Conservation (phyloP, 2,329 filamentous ascomycete genomes). For the Ophiocordyceps robertsii region DNA sequence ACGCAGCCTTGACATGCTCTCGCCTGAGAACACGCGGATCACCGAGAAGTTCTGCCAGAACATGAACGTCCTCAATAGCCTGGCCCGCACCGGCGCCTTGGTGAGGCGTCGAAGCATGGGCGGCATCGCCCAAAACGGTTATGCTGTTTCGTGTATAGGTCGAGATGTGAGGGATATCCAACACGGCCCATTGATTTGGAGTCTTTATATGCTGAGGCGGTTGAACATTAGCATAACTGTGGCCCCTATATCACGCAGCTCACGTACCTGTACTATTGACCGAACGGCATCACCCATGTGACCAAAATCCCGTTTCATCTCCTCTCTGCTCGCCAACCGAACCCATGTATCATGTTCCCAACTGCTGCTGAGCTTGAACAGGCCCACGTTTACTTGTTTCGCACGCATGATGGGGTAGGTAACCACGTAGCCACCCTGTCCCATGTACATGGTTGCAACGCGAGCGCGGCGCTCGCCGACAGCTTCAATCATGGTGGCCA, state of each 20-base stretch:
- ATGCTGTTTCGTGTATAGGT: not conserved
- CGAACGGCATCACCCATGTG: too few species aligned
- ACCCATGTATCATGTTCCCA: too few species aligned
- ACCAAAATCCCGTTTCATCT: too few species aligned
- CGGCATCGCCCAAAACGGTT: conserved; percentile 21
- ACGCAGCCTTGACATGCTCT: not conserved
- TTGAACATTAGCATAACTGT: too few species aligned
- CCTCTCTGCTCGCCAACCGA: too few species aligned
- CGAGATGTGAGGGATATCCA: not conserved
- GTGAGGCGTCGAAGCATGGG: conserved; percentile 33
- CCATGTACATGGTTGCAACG: too few species aligned
- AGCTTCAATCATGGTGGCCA: not conserved
- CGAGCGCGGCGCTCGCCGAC: not conserved
- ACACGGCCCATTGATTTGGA: not conserved
- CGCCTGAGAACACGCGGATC: not conserved
- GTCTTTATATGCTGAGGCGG: not conserved
- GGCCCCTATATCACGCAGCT: too few species aligned
- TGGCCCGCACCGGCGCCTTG: conserved; percentile 29
- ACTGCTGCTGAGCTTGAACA: too few species aligned
- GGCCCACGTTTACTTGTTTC: too few species aligned
- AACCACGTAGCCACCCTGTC: too few species aligned
- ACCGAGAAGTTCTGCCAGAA: not conserved
- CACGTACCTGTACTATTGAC: too few species aligned
- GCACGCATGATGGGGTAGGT: too few species aligned
- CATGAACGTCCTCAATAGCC: conserved; percentile 20